Evolutionary conservation across 257 asterid genomes (phyloP), one percentile per base, ranked within the genome.

Genomic region (Solanum bulbocastanum): DNA sequence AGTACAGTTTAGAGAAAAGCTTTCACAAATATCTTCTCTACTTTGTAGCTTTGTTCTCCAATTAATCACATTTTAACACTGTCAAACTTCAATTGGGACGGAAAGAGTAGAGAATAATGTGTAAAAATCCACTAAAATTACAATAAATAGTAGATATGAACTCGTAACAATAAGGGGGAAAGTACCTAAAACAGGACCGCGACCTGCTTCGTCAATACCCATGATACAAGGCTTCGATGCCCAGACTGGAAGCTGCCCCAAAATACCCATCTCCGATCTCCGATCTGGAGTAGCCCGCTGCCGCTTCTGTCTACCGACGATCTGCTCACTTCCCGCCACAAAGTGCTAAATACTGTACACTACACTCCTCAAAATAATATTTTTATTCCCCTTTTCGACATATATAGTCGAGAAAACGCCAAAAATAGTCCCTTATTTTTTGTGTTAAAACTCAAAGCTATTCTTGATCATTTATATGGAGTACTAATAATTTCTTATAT

Each of bases 161-260:
- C 73, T 25, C 16, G 32, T 62, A 65, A 65, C 4, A 68, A 27
- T 15, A 68, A 14, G 71, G 46, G 58, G 71, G 52, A 30, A 13
- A 33, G 66, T 85, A 96, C 98, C 99, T 92, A 97, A 93, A 88
- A 97, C 98, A 62, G 99, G 99, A 87, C 99, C 99, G 35, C 99
- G 98, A 4, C 99, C 99, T 86, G 99, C 99, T 94, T 97, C 99
- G 62, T 97, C 99, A 89, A 97, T 97, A 49, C 99, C 99, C 99
- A 97, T 95, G 42, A 97, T 93, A 91, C 99, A 96, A 73, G 99
- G 98, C 89, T 92, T 88, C 83, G 96, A 91, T 46, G 96, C 98
- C 99, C 99, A 97, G 86, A 89, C 65, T 83, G 97, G 94, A 52
- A 91, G 92, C 86, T 90, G 75, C 85, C 81, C 84, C 86, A 92